Evolutionary conservation across 257 asterid genomes (phyloP), one percentile per base, ranked within the genome.

Genomic region (Lantana camara): DNA sequence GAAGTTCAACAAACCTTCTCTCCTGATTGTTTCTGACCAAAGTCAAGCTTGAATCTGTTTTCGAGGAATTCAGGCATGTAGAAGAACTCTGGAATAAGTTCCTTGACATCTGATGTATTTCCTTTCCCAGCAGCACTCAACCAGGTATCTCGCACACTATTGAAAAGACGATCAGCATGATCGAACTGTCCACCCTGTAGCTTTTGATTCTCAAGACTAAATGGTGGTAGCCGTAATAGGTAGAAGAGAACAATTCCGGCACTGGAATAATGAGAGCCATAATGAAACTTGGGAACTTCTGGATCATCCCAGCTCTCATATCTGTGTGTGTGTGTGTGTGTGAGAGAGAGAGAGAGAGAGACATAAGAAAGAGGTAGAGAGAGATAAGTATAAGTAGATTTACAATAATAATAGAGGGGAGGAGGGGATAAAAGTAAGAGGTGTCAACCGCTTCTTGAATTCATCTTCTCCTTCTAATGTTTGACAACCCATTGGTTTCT

Each of bases 221-320:
- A 94, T 55, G 99, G 98, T 34, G 99, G 98, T 75, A 94, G 77
- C 49, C 99, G 96, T 68, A 94, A 60, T 35, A 94, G 98, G 79
- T 94, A 94, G 80, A 94, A 94, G 70, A 94, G 97, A 66, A 94
- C 98, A 68, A 94, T 94, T 72, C 99, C 99, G 57, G 99, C 98
- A 58, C 99, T 94, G 20, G 99, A 90, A 72, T 94, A 94, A 75
- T 94, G 99, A 74, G 99, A 94, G 73, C 99, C 98, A 64, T 94
- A 94, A 77, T 94, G 99, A 69, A 94, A 94, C 62, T 94, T 94
- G 57, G 99, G 99, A 78, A 90, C 90, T 64, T 94, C 99, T 32
- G 99, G 99, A 82, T 94, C 99, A 88, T 94, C 99, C 99, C 99
- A 94, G 89, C 98, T 94, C 71, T 94, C 99, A 63, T 83, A 86